phyloP scores from a whole-genome alignment of 1,139 yeast species.

The Pichia sp. region DNA sequence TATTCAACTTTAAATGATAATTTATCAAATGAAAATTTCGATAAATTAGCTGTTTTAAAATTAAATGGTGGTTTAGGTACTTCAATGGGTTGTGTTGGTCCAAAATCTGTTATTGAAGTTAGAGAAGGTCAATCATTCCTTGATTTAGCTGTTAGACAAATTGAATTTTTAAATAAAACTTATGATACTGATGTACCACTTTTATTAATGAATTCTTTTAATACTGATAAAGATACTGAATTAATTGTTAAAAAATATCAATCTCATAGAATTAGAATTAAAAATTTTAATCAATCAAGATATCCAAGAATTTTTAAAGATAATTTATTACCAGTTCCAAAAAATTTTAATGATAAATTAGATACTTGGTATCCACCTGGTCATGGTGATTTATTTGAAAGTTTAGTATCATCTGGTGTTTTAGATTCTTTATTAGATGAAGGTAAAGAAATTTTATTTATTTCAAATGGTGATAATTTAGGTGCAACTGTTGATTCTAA shows the following conservation, averaged over 20 bases:
- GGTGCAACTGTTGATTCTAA: conserved; percentile 97
- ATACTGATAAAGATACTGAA: conserved; percentile 93
- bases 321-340: conserved; percentile 90
- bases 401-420: conserved; percentile 84
- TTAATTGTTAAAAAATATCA: conserved; percentile 93
- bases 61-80: conserved; percentile 98
- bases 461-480: conserved; percentile 95
- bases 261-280: conserved; percentile 91
- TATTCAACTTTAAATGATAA: conserved; percentile 47
- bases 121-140: conserved; percentile 97
- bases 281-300: conserved; percentile 94
- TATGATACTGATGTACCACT: conserved; percentile 92
- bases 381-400: conserved; percentile 95
- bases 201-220: conserved; percentile 95
- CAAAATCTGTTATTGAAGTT: conserved; percentile 95
- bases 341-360: conserved; percentile 61
- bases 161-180: conserved; percentile 87
- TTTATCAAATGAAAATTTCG: conserved; percentile 40
- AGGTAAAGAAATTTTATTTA: conserved; percentile 92
- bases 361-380: conserved; percentile 98
- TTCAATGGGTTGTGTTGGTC: conserved; percentile 99
- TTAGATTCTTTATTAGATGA: conserved; percentile 83
- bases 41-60: conserved; percentile 89
- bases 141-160: conserved; percentile 93
- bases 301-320: conserved; percentile 95